Evolutionary conservation across 768 basidiomycete species (phyloP).

Genomic region (Boletus bicolor): DNA sequence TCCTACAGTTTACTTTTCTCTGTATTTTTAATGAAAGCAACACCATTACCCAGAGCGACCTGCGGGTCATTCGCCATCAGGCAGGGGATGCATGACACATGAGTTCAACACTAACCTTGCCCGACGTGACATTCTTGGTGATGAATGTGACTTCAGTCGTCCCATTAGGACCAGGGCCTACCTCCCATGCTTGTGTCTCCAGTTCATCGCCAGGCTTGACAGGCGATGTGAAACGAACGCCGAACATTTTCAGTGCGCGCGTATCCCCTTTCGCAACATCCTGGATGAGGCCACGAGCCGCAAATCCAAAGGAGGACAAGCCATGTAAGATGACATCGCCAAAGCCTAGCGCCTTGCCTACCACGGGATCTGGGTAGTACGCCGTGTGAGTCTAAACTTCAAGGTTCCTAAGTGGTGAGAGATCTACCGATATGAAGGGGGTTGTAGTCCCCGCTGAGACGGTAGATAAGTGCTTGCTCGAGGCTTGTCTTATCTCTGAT

Average conservation of each 20-base stretch:
- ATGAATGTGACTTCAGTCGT: constrained; percentile 58
- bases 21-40: constrained; percentile 59
- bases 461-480: constrained; percentile 68
- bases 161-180: constrained; percentile 61
- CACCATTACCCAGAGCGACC: constrained; percentile 56
- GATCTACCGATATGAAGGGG: constrained; percentile 67
- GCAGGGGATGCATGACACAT: background rate
- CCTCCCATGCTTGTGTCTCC: constrained; percentile 77
- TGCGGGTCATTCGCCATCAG: constrained; percentile 15
- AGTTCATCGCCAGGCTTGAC: constrained; percentile 80
- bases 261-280: constrained; percentile 60
- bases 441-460: constrained; percentile 78
- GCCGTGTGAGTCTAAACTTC: background rate
- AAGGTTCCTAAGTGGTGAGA: background rate
- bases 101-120: constrained; percentile 43
- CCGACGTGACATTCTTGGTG: constrained; percentile 56
- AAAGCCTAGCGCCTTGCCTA: constrained; percentile 74
- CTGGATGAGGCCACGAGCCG: constrained; percentile 69
- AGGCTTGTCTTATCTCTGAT: constrained; percentile 59
- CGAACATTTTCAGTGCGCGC: constrained; percentile 61
- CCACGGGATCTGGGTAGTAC: constrained; percentile 54
- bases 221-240: constrained; percentile 76
- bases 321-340: constrained; percentile 86
- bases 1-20: constrained; percentile 43
- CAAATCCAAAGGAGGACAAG: constrained; percentile 78